phyloP scores from a whole-genome alignment of 768 basidiomycete genomes.

The Boletus subcaerulescens region DNA sequence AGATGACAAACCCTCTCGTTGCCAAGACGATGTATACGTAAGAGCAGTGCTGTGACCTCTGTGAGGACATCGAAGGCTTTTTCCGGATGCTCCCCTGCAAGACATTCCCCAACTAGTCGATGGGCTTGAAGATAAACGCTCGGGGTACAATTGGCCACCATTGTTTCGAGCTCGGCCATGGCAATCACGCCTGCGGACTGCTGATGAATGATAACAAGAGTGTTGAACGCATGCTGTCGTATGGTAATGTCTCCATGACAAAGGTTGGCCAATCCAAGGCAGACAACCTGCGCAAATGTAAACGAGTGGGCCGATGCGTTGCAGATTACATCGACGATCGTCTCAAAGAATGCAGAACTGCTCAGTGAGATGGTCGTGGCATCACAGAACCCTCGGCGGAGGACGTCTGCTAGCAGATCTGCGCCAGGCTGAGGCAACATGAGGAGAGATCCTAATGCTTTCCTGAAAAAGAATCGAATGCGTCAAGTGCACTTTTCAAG shows the following conservation, averaged over 20 bases:
- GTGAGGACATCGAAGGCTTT: conserved; percentile 63
- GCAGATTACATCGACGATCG: conserved; percentile 68
- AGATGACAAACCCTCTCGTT: conserved; percentile 51
- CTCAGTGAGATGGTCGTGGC: conserved; percentile 50
- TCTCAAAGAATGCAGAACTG: conserved; percentile 71
- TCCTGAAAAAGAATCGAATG: conserved; percentile 43
- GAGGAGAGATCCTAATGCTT: conserved; percentile 70
- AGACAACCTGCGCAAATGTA: conserved; percentile 70
- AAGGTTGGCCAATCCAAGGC: conserved; percentile 81
- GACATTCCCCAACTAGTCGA: conserved; percentile 68
- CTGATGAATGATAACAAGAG: conserved; percentile 71
- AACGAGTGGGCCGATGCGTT: conserved; percentile 53
- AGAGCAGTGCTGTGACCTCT: conserved; percentile 72
- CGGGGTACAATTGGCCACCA: conserved; percentile 66
- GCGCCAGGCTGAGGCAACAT: conserved; percentile 51
- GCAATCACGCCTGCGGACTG: conserved; percentile 63
- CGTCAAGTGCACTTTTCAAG: not conserved
- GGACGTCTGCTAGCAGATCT: conserved; percentile 58
- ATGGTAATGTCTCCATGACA: conserved; percentile 64
- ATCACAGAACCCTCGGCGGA: conserved; percentile 68
- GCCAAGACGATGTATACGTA: conserved; percentile 53
- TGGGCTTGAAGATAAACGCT: conserved; percentile 82
- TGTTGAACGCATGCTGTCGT: conserved; percentile 73
- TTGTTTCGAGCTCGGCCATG: conserved; percentile 71
- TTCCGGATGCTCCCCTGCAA: conserved; percentile 73